Evolutionary conservation across 306 rosid genomes (phyloP).

Genomic region (Cicer chorassanicum): DNA sequence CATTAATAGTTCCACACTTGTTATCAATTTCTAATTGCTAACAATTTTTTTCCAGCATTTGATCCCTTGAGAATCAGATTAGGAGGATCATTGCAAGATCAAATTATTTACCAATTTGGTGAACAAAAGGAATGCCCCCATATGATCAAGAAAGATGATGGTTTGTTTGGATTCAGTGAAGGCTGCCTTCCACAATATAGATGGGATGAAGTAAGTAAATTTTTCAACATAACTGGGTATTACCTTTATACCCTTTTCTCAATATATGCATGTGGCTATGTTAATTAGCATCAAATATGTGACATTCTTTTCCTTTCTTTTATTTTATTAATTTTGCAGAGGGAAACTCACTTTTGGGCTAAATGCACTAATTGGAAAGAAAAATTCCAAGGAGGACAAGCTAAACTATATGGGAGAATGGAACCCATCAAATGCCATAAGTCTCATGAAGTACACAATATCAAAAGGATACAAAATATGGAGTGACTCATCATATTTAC

Average conservation of each 20-base stretch:
- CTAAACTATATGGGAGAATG: slow-evolving; percentile 55
- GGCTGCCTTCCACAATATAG: slow-evolving; percentile 55
- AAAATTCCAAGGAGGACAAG: slow-evolving; percentile 37
- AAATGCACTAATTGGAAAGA: slow-evolving; percentile 64
- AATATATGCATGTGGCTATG: neutral
- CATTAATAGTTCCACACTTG: too few species aligned
- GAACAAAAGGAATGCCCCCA: slow-evolving; percentile 34
- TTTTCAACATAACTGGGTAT: slow-evolving; percentile 53
- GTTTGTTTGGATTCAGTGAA: slow-evolving; percentile 59
- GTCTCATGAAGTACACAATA: slow-evolving; percentile 56
- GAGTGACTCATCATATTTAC: slow-evolving; percentile 71
- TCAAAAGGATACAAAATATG: slow-evolving; percentile 71
- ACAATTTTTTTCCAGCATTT: slow-evolving; percentile 49
- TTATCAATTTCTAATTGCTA: neutral
- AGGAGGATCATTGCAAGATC: slow-evolving; percentile 79
- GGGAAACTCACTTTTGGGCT: slow-evolving; percentile 64
- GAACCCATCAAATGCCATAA: slow-evolving; percentile 58
- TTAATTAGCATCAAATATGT: neutral
- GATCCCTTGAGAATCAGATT: slow-evolving; percentile 62
- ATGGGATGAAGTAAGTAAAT: slow-evolving; percentile 61
- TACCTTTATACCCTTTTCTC: neutral
- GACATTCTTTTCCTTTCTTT: neutral
- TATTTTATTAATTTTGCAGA: slow-evolving; percentile 33
- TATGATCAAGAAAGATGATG: slow-evolving; percentile 31
- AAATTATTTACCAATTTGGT: slow-evolving; percentile 60